Conservation (phyloP, 202 grass and related monocot species). For the Zoysia matrella region DNA sequence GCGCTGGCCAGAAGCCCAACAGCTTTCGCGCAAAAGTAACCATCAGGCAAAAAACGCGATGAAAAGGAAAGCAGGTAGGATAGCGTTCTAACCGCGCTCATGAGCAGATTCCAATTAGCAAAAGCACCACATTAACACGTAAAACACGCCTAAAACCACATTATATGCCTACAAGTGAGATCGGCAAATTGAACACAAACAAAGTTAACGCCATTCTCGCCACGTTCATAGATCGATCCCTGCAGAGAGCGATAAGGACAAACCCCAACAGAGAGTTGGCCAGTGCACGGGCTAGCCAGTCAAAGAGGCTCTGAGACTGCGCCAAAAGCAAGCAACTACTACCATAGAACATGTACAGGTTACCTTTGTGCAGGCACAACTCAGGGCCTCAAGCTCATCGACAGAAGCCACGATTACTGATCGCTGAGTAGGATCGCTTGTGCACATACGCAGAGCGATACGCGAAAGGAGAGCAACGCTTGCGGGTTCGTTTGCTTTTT, state of each 20-base stretch:
- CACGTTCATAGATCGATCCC: not conserved
- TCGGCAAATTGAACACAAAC: too few relatives aligned
- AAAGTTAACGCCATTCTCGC: too few relatives aligned
- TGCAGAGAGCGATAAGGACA: not conserved
- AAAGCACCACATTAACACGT: not conserved
- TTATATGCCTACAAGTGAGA: too few relatives aligned
- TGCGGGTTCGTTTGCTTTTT: not conserved
- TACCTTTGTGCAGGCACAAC: not conserved
- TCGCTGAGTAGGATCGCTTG: not conserved
- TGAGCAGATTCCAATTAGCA: not conserved
- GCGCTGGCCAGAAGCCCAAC: not conserved
- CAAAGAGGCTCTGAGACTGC: not conserved
- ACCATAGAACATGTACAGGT: not conserved
- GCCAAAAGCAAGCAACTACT: not conserved
- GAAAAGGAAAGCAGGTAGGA: not conserved
- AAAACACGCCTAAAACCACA: not conserved
- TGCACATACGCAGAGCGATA: not conserved
- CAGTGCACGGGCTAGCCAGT: not conserved
- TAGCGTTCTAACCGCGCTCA: not conserved
- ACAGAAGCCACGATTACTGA: not conserved
- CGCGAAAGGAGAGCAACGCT: not conserved
- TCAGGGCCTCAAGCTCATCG: not conserved
- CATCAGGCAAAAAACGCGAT: not conserved
- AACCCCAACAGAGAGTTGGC: not conserved
- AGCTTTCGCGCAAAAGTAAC: not conserved